Conservation (phyloP, 306 rosid genomes). For the Begonia fuchsioides region DNA sequence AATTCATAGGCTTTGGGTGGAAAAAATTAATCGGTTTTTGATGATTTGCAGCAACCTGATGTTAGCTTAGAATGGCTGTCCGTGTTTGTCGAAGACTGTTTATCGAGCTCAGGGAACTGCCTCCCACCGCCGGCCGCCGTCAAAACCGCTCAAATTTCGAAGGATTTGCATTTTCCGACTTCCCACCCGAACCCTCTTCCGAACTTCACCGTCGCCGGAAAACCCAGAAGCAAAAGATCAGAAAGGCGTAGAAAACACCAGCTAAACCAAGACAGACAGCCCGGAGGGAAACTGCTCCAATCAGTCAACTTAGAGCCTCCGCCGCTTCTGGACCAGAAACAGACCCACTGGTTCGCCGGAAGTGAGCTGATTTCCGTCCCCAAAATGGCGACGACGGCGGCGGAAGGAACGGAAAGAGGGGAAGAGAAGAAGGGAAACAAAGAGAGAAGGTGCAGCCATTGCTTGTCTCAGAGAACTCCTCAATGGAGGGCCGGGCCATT, state of each 20-base stretch:
- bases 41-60: conserved; percentile 38
- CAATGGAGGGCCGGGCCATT: conserved; percentile 72
- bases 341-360: conserved; percentile 47
- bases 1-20: no score
- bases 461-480: conserved; percentile 55
- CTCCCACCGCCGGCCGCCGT: conserved; percentile 19
- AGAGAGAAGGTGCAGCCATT: conserved; percentile 51
- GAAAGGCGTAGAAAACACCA: conserved; percentile 26
- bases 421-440: conserved; percentile 8
- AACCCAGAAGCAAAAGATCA: conserved; percentile 66
- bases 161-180: conserved; percentile 6
- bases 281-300: conserved; percentile 20
- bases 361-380: conserved; percentile 36
- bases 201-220: conserved; percentile 35
- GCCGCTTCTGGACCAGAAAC: conserved; percentile 30
- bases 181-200: conserved; percentile 9
- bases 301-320: conserved; percentile 25
- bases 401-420: conserved; percentile 8
- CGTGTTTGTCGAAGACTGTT: conserved; percentile 58
- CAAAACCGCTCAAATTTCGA: conserved; percentile 1
- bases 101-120: conserved; percentile 41
- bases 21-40: not conserved
- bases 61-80: conserved; percentile 64
- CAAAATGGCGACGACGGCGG: conserved; percentile 9
- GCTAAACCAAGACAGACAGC: conserved; percentile 20